Evolutionary conservation across 495 filamentous ascomycete genomes (phyloP).

Genomic region (Neurospora cerealis): DNA sequence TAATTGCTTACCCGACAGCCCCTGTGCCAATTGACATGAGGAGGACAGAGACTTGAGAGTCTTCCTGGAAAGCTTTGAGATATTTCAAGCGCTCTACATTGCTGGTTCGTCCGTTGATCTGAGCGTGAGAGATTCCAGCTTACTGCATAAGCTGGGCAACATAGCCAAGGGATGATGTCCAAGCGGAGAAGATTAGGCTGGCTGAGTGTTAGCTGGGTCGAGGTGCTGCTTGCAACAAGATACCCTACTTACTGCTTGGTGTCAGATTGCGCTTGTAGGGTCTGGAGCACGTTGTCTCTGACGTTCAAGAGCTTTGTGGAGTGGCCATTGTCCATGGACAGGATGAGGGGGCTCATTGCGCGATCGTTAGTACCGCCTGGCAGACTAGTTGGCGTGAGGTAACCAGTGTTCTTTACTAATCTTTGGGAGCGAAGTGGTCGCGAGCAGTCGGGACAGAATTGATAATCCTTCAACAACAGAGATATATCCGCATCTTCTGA

Average conservation of each 20-base stretch:
- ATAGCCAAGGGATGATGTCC: not conserved
- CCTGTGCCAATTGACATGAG: constrained; percentile 38
- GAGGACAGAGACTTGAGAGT: constrained; percentile 17
- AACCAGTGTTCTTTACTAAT: not conserved
- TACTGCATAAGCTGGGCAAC: not conserved
- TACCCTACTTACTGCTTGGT: not conserved
- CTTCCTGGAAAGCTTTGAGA: constrained; percentile 12
- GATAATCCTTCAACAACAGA: not conserved
- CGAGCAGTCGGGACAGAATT: not conserved
- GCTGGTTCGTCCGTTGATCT: not conserved
- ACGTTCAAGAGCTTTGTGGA: not conserved
- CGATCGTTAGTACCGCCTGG: not conserved
- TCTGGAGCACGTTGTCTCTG: not conserved
- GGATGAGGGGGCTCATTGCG: not conserved
- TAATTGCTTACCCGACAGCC: constrained; percentile 25
- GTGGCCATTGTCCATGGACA: not conserved
- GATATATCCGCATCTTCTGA: not conserved
- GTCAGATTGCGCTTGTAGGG: not conserved
- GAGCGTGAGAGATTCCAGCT: not conserved
- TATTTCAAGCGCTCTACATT: not conserved
- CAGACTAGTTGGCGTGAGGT: not conserved
- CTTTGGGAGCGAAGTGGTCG: not conserved
- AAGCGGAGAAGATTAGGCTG: not conserved
- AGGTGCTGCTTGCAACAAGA: not conserved
- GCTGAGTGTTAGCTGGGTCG: not conserved